Percentiles rank a stretch among this genome's conserved stretches.
Conservation (phyloP, 108 stramenopile species). For the Tribonema minus region DNA sequence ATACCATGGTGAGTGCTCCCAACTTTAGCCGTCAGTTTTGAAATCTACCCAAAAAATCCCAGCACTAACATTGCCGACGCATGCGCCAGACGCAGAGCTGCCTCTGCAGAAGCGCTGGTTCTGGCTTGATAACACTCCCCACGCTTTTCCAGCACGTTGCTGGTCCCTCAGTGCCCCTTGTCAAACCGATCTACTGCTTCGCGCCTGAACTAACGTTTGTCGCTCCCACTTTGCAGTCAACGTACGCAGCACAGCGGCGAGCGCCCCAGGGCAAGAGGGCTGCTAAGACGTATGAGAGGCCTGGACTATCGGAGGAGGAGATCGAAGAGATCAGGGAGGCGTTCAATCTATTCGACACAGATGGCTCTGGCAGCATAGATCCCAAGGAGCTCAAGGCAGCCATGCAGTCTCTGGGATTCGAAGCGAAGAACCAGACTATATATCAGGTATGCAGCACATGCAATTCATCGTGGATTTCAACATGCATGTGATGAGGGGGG, state of each 20-base stretch:
- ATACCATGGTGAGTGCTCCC: too few species aligned
- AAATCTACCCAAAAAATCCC: too few species aligned
- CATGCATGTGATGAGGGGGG: neutral
- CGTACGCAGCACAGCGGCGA: slow-evolving; percentile 11
- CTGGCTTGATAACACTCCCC: too few species aligned
- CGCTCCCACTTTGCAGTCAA: neutral
- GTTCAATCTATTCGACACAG: slow-evolving; percentile 69
- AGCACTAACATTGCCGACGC: too few species aligned
- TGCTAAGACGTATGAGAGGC: slow-evolving; percentile 54
- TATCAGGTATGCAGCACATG: slow-evolving; percentile 59
- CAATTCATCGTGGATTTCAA: neutral
- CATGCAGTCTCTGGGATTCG: slow-evolving; percentile 84
- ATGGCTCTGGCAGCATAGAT: slow-evolving; percentile 72
- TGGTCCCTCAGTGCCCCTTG: too few species aligned
- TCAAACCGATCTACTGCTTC: too few species aligned
- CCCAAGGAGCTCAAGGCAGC: slow-evolving; percentile 85
- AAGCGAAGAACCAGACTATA: slow-evolving; percentile 83
- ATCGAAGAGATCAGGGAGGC: slow-evolving; percentile 65
- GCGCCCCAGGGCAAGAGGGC: slow-evolving; percentile 33
- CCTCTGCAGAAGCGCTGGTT: too few species aligned
- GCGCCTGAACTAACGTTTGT: too few species aligned
- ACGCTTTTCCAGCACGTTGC: too few species aligned
- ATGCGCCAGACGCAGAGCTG: too few species aligned
- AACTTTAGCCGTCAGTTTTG: too few species aligned
- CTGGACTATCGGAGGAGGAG: slow-evolving; percentile 66